Percentiles rank a stretch among this genome's conserved stretches.
phyloP scores from a whole-genome alignment of 768 basidiomycete species.

The Mycena vitilis region DNA sequence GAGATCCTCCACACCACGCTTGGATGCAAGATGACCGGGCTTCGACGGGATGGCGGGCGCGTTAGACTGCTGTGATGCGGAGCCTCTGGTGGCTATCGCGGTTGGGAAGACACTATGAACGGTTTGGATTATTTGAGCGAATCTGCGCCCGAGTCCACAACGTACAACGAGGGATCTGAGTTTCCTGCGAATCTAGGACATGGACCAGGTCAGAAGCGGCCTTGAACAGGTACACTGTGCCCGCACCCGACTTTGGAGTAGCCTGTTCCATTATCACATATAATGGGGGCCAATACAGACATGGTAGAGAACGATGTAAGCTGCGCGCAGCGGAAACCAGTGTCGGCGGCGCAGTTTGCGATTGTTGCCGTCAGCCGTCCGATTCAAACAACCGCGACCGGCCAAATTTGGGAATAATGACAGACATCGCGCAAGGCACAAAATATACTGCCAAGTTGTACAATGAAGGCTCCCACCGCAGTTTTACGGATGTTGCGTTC shows the following conservation, averaged over 20 bases:
- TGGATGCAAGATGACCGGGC: conserved; percentile 93
- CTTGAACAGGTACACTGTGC: background rate
- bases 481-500: no score
- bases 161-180: conserved; percentile 97
- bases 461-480: no score
- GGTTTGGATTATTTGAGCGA: conserved; percentile 12
- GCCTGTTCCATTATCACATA: conserved; percentile 98
- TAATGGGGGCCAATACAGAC: conserved; percentile 92
- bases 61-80: conserved; percentile 69
- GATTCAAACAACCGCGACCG: conserved; percentile 2
- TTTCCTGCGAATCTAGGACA: conserved; percentile 91
- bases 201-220: conserved; percentile 5
- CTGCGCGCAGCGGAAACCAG: conserved; percentile 20
- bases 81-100: conserved; percentile 91
- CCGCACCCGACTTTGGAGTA: conserved; percentile 96
- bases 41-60: conserved; percentile 86
- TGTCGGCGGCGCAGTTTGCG: conserved; percentile 3
- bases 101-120: conserved; percentile 90
- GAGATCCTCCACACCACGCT: conserved; percentile 97
- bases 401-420: no score
- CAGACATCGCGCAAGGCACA: no score
- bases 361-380: background rate
- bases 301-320: conserved; percentile 51
- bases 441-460: no score
- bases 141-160: conserved; percentile 37